Evolutionary conservation across 306 rosid species (phyloP), one percentile per base, ranked within the genome.

Genomic region (Gleditsia sinensis): DNA sequence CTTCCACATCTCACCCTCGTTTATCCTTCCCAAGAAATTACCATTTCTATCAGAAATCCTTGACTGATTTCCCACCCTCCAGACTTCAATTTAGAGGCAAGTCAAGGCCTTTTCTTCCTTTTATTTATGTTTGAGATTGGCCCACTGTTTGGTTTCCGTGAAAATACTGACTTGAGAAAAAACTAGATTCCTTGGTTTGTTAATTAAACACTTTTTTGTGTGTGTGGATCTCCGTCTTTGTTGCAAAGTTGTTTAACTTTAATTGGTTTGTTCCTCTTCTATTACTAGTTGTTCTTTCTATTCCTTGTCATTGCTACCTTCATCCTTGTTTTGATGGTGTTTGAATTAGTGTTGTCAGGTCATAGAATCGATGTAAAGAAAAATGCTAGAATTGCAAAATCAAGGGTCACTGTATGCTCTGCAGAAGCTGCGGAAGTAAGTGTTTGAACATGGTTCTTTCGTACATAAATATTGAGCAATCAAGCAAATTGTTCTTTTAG

Each of bases 341-440:
- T 69, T 69, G 37, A 27, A 20, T 67, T 33, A n/a, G 43, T 46
- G 13, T 21, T 58, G 7, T 12, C 71, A 85, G 90, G 87, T 48
- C 60, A 53, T 62, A 83, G 42, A 40, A 42, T 25, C 28, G 43
- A 46, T 48, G 69, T 74, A 63, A 67, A 72, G 69, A 68, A 20
- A 33, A 70, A 85, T 78, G 75, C 75, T 34, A 76, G 71, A 71
- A 4, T 30, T 67, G 39, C 42, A 46, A 46, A 67, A 28, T 67
- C 72, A 46, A 67, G 57, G 58, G 28, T 67, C n/a, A 45, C 42
- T 19, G 58, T 67, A 28, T 67, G 72, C 42, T 67, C 72, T 46
- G 72, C 58, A 5, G 43, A n/a, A 46, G 42, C 43, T 67, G 43
- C n/a, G 17, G 43, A 27, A 17, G 72, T 67, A 46, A 20, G 72